These are phyloP conservation scores for Paraphysoderma sedebokerense DNA, from an alignment of 371 early-diverging fungal genomes.

Conservation along the genomic window DNA sequence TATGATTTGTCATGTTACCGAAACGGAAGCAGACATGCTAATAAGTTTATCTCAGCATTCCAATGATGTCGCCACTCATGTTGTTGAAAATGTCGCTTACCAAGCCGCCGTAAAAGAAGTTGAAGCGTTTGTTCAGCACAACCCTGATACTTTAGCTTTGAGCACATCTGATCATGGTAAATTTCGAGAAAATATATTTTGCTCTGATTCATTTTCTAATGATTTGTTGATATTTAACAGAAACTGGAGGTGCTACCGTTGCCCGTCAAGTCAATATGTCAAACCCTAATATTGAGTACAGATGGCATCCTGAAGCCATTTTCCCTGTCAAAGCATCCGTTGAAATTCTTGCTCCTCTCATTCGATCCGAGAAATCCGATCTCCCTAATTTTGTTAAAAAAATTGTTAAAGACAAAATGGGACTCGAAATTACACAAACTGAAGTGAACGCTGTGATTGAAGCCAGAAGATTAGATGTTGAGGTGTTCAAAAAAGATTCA, in stretches of 20 bases:
- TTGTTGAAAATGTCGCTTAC: conserved; percentile 79
- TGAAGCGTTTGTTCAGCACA: conserved; percentile 44
- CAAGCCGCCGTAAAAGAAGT: conserved; percentile 54
- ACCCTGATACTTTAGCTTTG: conserved; percentile 32
- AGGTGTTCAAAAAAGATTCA: too few species aligned
- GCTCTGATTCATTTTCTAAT: background rate
- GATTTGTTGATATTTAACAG: conserved; percentile 46
- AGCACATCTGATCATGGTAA: conserved; percentile 66
- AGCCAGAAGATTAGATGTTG: too few species aligned
- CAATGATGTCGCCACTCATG: conserved; percentile 81
- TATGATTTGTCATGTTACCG: background rate
- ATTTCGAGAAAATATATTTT: background rate
- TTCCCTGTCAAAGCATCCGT: conserved; percentile 45
- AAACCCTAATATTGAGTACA: conserved; percentile 54
- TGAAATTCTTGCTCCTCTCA: conserved; percentile 11
- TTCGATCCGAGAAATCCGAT: background rate
- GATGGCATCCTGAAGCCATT: conserved; percentile 69
- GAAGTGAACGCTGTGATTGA: conserved; percentile 3
- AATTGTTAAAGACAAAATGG: conserved; percentile 38
- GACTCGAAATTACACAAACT: too few species aligned
- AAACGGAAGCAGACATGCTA: background rate
- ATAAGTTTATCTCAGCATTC: conserved; percentile 17
- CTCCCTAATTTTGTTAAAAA: conserved; percentile 3
- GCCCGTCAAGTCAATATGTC: conserved; percentile 38
- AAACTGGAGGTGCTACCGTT: conserved; percentile 81